phyloP scores from a whole-genome alignment of 148 eudicot genomes.

The Polygonum maritimum region DNA sequence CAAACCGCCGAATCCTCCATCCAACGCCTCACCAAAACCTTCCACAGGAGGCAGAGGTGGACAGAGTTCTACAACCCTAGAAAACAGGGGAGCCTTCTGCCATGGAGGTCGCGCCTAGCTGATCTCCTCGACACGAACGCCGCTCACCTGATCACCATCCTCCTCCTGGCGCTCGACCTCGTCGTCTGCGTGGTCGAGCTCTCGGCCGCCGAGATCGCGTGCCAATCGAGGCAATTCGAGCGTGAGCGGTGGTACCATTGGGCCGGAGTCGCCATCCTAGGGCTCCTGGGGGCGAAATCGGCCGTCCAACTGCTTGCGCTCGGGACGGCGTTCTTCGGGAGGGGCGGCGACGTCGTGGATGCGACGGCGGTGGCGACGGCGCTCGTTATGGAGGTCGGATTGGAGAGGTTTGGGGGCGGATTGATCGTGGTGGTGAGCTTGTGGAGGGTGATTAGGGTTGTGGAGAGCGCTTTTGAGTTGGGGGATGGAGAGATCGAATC shows the following conservation, averaged over 20 bases:
- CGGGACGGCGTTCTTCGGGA: constrained; percentile 26
- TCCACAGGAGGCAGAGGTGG: constrained; percentile 21
- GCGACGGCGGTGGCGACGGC: constrained; percentile 30
- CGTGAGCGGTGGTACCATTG: constrained; percentile 33
- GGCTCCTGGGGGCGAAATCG: constrained; percentile 21
- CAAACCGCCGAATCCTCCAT: constrained; percentile 16
- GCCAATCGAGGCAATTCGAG: not conserved
- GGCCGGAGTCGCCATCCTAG: constrained; percentile 28
- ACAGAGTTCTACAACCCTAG: constrained; percentile 7
- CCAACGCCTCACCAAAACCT: constrained; percentile 23
- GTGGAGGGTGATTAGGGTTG: constrained; percentile 42
- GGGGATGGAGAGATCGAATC: constrained; percentile 43
- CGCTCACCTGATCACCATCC: constrained; percentile 25
- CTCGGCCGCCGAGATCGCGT: constrained; percentile 16
- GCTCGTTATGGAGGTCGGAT: constrained; percentile 27
- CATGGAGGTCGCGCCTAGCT: constrained; percentile 25
- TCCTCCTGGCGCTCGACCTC: constrained; percentile 29
- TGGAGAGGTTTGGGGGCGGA: constrained; percentile 33
- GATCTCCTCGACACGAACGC: constrained; percentile 28
- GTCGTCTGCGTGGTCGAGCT: constrained; percentile 5
- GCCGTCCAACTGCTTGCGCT: constrained; percentile 19
- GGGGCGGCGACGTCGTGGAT: constrained; percentile 32
- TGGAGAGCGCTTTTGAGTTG: constrained; percentile 41
- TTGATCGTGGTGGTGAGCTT: constrained; percentile 41
- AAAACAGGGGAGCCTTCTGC: not conserved